Conservation (phyloP, 2,329 filamentous ascomycete genomes). For the Dryadomyces quercus-mongolicae region DNA sequence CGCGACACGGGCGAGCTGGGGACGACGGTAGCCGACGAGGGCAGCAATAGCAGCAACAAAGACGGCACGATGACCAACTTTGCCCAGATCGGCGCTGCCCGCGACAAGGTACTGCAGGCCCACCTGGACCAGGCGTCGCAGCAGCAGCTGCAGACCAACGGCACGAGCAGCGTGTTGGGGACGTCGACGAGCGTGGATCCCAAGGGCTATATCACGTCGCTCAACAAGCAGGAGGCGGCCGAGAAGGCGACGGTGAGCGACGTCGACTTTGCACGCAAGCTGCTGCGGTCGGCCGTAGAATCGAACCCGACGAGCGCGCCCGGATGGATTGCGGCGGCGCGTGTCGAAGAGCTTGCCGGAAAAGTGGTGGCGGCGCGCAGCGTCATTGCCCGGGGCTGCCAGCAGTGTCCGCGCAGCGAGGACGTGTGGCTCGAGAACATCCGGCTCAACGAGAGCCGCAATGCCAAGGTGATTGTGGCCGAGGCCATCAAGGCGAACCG, state of each 20-base stretch:
- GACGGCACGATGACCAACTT: constrained; percentile 98
- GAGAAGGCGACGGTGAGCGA: constrained; percentile 84
- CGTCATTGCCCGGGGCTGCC: constrained; percentile 77
- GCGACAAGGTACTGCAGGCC: constrained; percentile 90
- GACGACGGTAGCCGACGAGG: constrained; percentile 79
- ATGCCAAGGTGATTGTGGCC: constrained; percentile 90
- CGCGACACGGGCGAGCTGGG: constrained; percentile 70
- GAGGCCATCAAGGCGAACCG: constrained; percentile 88
- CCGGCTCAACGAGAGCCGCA: constrained; percentile 78
- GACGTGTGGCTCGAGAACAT: constrained; percentile 97
- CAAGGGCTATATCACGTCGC: constrained; percentile 87
- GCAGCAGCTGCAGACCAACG: constrained; percentile 46
- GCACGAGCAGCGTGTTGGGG: constrained; percentile 57
- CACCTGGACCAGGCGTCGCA: constrained; percentile 61
- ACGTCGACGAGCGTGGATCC: constrained; percentile 87
- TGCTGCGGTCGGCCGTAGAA: constrained; percentile 94
- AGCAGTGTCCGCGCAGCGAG: constrained; percentile 85
- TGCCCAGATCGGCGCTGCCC: constrained; percentile 88
- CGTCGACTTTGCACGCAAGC: constrained; percentile 81
- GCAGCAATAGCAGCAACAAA: constrained; percentile 36
- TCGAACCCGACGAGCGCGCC: constrained; percentile 92
- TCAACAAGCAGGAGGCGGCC: constrained; percentile 69
- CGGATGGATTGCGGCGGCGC: constrained; percentile 89
- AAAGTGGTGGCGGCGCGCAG: constrained; percentile 83
- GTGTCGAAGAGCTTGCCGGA: constrained; percentile 84